Evolutionary conservation across 2,329 filamentous ascomycete species (phyloP).

Genomic region (Phyllosticta citrichinensis): DNA sequence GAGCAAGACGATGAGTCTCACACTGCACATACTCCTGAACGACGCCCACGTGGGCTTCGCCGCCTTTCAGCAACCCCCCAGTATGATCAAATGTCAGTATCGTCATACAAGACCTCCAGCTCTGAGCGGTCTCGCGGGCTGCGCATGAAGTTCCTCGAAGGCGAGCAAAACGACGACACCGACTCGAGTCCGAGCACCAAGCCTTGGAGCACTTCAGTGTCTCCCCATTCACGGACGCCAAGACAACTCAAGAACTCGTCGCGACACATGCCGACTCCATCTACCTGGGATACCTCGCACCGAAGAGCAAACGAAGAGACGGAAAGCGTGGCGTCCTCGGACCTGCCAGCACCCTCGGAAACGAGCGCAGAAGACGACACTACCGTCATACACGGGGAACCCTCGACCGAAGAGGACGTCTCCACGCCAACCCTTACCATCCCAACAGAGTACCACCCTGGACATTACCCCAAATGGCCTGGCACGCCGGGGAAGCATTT

Average conservation of each 20-base stretch:
- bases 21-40: not conserved
- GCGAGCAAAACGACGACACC: not conserved
- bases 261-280: not conserved
- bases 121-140: not conserved
- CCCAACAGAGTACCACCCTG: constrained; percentile 2
- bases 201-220: not conserved
- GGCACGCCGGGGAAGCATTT: not conserved
- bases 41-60: not conserved
- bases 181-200: not conserved
- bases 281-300: not conserved
- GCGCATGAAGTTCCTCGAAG: not conserved
- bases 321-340: not conserved
- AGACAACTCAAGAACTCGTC: not conserved
- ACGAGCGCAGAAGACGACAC: not conserved
- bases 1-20: not conserved
- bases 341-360: not conserved
- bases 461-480: constrained; percentile 8
- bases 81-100: not conserved
- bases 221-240: not conserved
- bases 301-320: not conserved
- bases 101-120: constrained; percentile 2
- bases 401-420: not conserved
- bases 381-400: not conserved
- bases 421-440: constrained; percentile 2
- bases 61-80: not conserved